A percentile compares a stretch with the other conserved stretches of the same genome.
Conservation (phyloP, 257 asterid species). For the Perilla frutescens region DNA sequence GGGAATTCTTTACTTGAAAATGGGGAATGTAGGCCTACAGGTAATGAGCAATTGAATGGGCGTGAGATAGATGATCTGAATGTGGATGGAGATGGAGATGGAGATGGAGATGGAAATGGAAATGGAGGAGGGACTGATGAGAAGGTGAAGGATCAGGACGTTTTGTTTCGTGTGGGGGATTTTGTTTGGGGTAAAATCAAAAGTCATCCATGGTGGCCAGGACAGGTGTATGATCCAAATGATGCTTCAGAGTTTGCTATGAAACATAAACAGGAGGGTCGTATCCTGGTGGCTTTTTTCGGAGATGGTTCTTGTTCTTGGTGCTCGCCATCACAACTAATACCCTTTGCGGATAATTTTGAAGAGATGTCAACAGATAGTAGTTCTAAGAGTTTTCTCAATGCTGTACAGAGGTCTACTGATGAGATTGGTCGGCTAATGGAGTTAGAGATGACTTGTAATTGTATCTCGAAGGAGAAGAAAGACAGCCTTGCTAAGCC, state of each 20-base stretch:
- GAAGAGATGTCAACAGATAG: slow-evolving; percentile 48
- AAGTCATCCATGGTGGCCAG: slow-evolving; percentile 95
- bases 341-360: slow-evolving; percentile 50
- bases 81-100: slow-evolving; percentile 15
- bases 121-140: slow-evolving; percentile 15
- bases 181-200: slow-evolving; percentile 67
- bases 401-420: slow-evolving; percentile 51
- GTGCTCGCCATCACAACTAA: slow-evolving; percentile 57
- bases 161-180: slow-evolving; percentile 42
- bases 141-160: slow-evolving; percentile 20
- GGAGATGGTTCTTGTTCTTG: slow-evolving; percentile 60
- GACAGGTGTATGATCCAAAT: slow-evolving; percentile 63
- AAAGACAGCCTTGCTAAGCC: slow-evolving; percentile 42
- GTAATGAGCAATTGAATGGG: slow-evolving; percentile 9
- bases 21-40: slow-evolving; percentile 18
- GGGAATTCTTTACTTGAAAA: slow-evolving; percentile 23
- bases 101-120: slow-evolving; percentile 6
- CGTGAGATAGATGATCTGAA: not conserved
- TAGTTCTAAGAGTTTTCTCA: slow-evolving; percentile 46
- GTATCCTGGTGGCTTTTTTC: slow-evolving; percentile 48
- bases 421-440: slow-evolving; percentile 46
- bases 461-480: slow-evolving; percentile 43
- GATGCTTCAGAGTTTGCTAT: slow-evolving; percentile 70
- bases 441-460: slow-evolving; percentile 51
- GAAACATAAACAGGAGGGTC: slow-evolving; percentile 51